Conservation (phyloP, 2,329 filamentous ascomycete genomes). For the Cordyceps cateniannulata region DNA sequence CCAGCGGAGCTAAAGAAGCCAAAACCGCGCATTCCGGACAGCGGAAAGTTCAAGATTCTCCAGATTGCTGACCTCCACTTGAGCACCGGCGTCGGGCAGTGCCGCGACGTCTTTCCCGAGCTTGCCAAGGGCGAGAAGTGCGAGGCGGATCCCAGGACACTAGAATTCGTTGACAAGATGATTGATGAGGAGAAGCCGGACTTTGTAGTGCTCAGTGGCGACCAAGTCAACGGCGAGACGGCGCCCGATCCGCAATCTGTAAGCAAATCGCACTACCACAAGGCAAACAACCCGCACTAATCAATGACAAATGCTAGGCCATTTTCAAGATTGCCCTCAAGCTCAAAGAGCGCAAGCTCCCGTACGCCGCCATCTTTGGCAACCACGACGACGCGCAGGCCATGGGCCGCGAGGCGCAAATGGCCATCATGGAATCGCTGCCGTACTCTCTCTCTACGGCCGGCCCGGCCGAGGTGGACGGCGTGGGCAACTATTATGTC, state of each 20-base stretch:
- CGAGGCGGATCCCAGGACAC: constrained; percentile 83
- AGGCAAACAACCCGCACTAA: constrained; percentile 14
- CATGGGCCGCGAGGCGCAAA: constrained; percentile 68
- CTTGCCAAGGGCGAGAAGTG: constrained; percentile 68
- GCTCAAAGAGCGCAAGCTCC: constrained; percentile 80
- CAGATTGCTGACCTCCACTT: constrained; percentile 93
- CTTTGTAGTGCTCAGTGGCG: constrained; percentile 82
- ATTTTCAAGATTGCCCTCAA: constrained; percentile 89
- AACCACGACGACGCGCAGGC: constrained; percentile 95
- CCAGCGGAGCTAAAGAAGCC: constrained; percentile 60
- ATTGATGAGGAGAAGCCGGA: constrained; percentile 93
- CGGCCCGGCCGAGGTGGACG: constrained; percentile 77
- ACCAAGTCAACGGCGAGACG: constrained; percentile 92
- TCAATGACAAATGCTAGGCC: constrained; percentile 38
- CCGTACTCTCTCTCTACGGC: constrained; percentile 84
- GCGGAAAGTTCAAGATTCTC: constrained; percentile 95
- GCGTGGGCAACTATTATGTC: constrained; percentile 90
- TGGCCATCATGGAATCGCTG: constrained; percentile 78
- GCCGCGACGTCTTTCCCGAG: constrained; percentile 78
- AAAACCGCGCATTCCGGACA: constrained; percentile 70
- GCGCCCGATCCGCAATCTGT: constrained; percentile 84
- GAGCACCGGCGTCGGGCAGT: constrained; percentile 79
- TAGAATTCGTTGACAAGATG: constrained; percentile 79
- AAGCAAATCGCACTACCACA: constrained; percentile 23
- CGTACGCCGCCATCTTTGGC: constrained; percentile 90